phyloP scores from a whole-genome alignment of 75 land plant species.

The Selaginella moellendorffii region DNA sequence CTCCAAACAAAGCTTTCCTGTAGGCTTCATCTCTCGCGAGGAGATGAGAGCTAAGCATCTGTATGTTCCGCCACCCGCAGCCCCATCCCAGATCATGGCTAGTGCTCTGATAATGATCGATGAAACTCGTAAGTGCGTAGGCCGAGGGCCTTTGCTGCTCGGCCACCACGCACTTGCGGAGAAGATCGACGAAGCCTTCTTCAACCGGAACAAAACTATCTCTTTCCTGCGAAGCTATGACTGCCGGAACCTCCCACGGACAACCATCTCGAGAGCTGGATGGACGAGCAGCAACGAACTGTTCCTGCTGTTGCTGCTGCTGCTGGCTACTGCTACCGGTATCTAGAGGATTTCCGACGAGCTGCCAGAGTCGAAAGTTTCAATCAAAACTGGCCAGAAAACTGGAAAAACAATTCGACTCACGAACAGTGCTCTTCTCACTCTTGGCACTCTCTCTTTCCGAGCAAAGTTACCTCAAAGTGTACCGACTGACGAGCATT shows the following conservation, averaged over 20 bases:
- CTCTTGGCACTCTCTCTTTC: no score
- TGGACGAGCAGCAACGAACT: no score
- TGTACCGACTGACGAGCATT: not conserved
- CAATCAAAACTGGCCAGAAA: no score
- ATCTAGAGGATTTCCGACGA: not conserved
- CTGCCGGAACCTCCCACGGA: slow-evolving; percentile 4
- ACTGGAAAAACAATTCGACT: no score
- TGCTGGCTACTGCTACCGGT: not conserved
- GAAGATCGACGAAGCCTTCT: slow-evolving; percentile 54
- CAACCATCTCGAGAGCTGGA: slow-evolving; percentile 6
- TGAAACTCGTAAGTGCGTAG: slow-evolving; percentile 43
- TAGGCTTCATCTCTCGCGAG: slow-evolving; percentile 35
- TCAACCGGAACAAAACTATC: slow-evolving; percentile 30
- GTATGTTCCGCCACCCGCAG: slow-evolving; percentile 96
- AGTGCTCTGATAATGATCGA: slow-evolving; percentile 67
- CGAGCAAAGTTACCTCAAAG: no score
- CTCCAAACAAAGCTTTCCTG: slow-evolving; percentile 55
- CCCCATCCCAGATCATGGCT: slow-evolving; percentile 82
- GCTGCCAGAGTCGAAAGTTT: no score
- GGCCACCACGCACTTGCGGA: slow-evolving; percentile 38
- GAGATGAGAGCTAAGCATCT: slow-evolving; percentile 74
- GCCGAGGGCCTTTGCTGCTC: slow-evolving; percentile 27
- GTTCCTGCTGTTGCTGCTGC: no score
- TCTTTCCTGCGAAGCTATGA: slow-evolving; percentile 10
- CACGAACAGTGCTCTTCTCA: no score